Conservation (phyloP, 148 eudicot genomes). For the Camellia japonica region DNA sequence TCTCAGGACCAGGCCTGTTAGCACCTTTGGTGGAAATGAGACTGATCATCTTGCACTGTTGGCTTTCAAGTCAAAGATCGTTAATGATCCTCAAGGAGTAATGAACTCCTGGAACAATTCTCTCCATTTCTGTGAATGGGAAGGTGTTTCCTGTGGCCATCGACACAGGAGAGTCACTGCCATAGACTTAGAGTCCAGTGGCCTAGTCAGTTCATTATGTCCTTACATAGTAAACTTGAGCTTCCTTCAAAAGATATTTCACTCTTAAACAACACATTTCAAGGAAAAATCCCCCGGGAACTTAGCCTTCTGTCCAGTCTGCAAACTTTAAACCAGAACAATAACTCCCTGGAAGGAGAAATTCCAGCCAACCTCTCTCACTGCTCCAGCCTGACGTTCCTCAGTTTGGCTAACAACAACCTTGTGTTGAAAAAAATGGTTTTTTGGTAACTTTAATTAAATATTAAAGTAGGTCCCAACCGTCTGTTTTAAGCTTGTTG, state of each 20-base stretch:
- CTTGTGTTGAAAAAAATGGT: background rate
- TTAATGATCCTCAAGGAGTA: conserved; percentile 9
- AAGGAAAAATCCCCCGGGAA: background rate
- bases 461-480: too few relatives aligned
- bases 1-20: background rate
- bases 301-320: background rate
- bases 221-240: background rate
- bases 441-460: too few relatives aligned
- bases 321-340: background rate
- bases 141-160: background rate
- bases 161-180: too few relatives aligned
- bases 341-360: background rate
- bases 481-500: too few relatives aligned
- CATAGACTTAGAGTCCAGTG: background rate
- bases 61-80: conserved; percentile 18
- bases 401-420: background rate
- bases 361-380: background rate
- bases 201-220: background rate
- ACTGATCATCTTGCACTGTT: conserved; percentile 20
- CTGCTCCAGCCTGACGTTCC: background rate
- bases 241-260: background rate
- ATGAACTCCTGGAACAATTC: conserved; percentile 21
- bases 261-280: background rate
- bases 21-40: conserved; percentile 1
- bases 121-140: background rate